Evolutionary conservation across 768 basidiomycete species (phyloP).

Genomic region (Leccinum boreale): DNA sequence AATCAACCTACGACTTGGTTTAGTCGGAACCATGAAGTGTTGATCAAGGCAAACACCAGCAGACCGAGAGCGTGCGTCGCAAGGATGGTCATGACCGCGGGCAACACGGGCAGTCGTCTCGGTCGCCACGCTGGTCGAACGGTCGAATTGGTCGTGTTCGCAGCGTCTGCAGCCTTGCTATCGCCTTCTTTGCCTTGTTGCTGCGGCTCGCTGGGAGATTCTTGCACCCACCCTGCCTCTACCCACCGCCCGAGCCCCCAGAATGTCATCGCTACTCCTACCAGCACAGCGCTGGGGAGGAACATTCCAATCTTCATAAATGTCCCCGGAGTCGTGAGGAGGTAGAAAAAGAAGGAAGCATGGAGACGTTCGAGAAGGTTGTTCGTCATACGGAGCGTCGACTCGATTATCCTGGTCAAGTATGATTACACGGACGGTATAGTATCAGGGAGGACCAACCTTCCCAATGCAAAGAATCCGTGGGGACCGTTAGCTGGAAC

Average conservation of each 20-base stretch:
- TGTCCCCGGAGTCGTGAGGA: constrained; percentile 48
- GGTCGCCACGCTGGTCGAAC: constrained; percentile 5
- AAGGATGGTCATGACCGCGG: constrained; percentile 50
- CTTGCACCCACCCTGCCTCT: constrained; percentile 53
- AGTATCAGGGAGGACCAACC: constrained; percentile 43
- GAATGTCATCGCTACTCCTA: constrained; percentile 84
- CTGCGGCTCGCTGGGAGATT: not conserved
- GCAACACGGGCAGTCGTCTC: constrained; percentile 53
- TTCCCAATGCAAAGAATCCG: constrained; percentile 90
- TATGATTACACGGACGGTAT: not conserved
- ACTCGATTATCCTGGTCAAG: constrained; percentile 69
- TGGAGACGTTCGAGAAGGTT: constrained; percentile 95
- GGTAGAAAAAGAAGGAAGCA: constrained; percentile 97
- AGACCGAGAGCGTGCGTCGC: constrained; percentile 55
- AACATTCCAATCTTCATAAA: constrained; percentile 92
- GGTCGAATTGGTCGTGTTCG: not conserved
- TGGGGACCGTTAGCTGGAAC: constrained; percentile 88
- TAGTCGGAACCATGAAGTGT: constrained; percentile 42
- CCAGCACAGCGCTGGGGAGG: constrained; percentile 81
- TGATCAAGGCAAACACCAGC: constrained; percentile 47
- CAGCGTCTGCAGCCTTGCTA: constrained; percentile 8
- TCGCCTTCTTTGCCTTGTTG: constrained; percentile 6
- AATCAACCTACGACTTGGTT: constrained; percentile 38
- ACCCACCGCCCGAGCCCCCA: constrained; percentile 76
- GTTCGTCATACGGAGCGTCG: constrained; percentile 84